Evolutionary conservation across 768 basidiomycete species (phyloP).

Genomic region (Boletus bicolor): DNA sequence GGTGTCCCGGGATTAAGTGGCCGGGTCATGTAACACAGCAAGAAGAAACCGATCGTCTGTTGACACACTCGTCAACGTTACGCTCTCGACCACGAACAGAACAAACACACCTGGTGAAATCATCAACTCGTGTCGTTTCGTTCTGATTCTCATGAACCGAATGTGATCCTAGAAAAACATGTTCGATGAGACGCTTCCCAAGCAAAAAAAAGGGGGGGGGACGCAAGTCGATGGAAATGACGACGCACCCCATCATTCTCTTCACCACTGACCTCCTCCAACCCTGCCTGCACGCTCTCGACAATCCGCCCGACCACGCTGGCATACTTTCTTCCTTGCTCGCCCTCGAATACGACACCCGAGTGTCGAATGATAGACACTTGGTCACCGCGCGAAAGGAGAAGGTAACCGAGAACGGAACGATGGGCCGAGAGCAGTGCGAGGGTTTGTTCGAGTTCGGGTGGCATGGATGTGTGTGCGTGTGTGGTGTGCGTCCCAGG

Average conservation of each 20-base stretch:
- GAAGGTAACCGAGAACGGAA: slow-evolving; percentile 83
- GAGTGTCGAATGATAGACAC: slow-evolving; percentile 81
- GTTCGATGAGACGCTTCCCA: not conserved
- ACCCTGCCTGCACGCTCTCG: slow-evolving; percentile 69
- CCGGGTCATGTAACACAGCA: slow-evolving; percentile 80
- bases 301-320: slow-evolving; percentile 71
- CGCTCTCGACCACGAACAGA: not conserved
- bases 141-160: slow-evolving; percentile 86
- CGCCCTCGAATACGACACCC: slow-evolving; percentile 83
- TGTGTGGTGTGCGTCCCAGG: slow-evolving; percentile 15
- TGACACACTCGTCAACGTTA: not conserved
- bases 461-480: slow-evolving; percentile 42
- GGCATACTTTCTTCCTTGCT: slow-evolving; percentile 76
- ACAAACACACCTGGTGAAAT: slow-evolving; percentile 78
- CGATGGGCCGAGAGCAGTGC: slow-evolving; percentile 74
- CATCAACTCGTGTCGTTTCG: slow-evolving; percentile 89
- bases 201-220: not conserved
- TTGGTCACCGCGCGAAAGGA: slow-evolving; percentile 70
- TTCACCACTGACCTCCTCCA: slow-evolving; percentile 71
- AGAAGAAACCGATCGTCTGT: slow-evolving; percentile 77
- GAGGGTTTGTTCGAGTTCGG: slow-evolving; percentile 83
- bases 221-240: not conserved
- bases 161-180: slow-evolving; percentile 64
- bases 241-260: slow-evolving; percentile 56
- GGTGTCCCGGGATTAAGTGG: slow-evolving; percentile 32